phyloP scores from a whole-genome alignment of 169 alveolate species.

The Plasmodium adleri region DNA sequence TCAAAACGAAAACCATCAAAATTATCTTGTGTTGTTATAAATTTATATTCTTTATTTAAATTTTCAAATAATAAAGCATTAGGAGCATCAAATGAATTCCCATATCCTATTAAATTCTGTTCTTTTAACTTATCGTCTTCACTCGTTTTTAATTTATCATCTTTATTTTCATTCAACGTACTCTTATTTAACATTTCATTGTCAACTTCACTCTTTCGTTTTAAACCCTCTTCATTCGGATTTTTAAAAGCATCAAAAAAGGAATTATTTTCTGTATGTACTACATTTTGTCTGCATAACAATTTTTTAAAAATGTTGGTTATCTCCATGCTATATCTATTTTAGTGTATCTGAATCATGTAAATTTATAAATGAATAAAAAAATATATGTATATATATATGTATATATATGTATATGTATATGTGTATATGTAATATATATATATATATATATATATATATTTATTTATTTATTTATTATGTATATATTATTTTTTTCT shows the following conservation, averaged over 20 bases:
- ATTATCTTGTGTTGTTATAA: slow-evolving; percentile 90
- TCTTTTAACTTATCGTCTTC: slow-evolving; percentile 35
- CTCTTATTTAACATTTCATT: not conserved
- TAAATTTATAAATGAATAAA: no score
- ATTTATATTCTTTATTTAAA: slow-evolving; percentile 89
- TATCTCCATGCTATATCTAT: slow-evolving; percentile 52
- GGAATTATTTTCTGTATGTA: slow-evolving; percentile 9
- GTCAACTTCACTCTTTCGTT: not conserved
- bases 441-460: slow-evolving; percentile 2
- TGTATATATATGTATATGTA: slow-evolving; percentile 3
- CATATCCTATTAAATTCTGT: not conserved
- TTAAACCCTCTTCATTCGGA: not conserved
- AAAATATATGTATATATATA: not conserved
- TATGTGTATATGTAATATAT: slow-evolving; percentile 3
- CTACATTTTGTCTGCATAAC: slow-evolving; percentile 34
- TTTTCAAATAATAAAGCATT: slow-evolving; percentile 83
- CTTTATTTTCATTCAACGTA: slow-evolving; percentile 17
- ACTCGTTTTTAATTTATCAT: slow-evolving; percentile 3
- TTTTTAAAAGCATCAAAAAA: slow-evolving; percentile 19
- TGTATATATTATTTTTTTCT: no score
- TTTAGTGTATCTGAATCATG: not conserved
- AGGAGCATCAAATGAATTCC: slow-evolving; percentile 68
- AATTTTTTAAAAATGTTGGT: slow-evolving; percentile 19
- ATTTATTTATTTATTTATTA: not conserved
- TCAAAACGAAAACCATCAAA: slow-evolving; percentile 94